A percentile compares a stretch with the other conserved stretches of the same genome.
Evolutionary conservation across 306 rosid species (phyloP).

Genomic region (Vigna nakashimae): DNA sequence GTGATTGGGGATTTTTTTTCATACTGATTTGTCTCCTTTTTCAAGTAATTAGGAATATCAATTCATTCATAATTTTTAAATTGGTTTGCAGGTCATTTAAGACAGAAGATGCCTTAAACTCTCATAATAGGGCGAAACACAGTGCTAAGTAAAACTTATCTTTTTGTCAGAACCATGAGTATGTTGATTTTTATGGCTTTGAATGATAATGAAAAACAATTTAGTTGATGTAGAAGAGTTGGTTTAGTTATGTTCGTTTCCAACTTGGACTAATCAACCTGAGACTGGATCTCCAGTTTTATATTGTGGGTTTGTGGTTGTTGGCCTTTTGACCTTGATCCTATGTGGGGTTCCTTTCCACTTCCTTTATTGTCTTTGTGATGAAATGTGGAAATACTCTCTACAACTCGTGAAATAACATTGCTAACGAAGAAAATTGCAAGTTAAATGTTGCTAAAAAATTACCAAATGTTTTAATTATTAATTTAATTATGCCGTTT

Average conservation of each 20-base stretch:
- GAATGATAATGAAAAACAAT: neutral
- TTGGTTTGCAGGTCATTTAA: slow-evolving; percentile 11
- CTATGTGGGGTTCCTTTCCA: neutral
- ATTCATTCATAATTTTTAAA: neutral
- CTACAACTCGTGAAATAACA: neutral
- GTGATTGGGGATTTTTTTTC: neutral
- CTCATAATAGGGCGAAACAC: slow-evolving; percentile 10
- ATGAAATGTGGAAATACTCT: neutral
- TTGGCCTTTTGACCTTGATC: neutral
- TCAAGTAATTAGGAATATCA: neutral
- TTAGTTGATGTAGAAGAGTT: slow-evolving; percentile 3
- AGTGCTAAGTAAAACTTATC: neutral
- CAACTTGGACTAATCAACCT: neutral
- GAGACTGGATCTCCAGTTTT: neutral
- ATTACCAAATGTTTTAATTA: neutral
- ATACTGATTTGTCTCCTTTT: neutral
- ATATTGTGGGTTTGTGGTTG: neutral
- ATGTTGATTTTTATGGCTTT: slow-evolving; percentile 4
- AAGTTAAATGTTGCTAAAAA: neutral
- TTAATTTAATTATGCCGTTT: no score
- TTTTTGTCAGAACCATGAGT: neutral
- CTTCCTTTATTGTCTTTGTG: neutral
- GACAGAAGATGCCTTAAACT: slow-evolving; percentile 5
- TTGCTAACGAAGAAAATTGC: neutral
- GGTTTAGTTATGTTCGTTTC: neutral